A percentile compares a stretch with the other conserved stretches of the same genome.
Conservation (phyloP, 768 basidiomycete genomes). For the Wakefieldia striispora region DNA sequence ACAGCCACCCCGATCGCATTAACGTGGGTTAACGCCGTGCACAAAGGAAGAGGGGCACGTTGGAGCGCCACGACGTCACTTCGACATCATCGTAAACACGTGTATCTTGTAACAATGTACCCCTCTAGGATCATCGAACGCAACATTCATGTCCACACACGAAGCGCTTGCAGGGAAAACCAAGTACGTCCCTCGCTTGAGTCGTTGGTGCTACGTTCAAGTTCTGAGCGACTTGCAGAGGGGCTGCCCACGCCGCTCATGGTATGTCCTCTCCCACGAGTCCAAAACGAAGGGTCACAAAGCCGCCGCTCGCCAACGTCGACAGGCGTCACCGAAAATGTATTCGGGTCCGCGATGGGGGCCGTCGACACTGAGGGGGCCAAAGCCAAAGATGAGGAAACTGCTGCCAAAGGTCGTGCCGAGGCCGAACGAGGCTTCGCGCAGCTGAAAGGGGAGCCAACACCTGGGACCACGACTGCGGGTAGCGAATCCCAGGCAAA, state of each 20-base stretch:
- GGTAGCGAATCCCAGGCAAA: neutral
- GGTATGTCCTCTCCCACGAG: conserved; percentile 21
- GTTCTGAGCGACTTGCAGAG: conserved; percentile 17
- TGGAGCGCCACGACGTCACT: conserved; percentile 24
- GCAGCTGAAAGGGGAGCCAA: conserved; percentile 18
- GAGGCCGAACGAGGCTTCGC: conserved; percentile 42
- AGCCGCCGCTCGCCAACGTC: neutral
- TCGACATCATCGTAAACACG: conserved; percentile 17
- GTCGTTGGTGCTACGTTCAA: neutral
- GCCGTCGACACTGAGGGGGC: conserved; percentile 35
- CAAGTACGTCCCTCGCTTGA: conserved; percentile 1
- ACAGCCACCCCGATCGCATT: conserved; percentile 18
- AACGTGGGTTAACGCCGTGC: conserved; percentile 12
- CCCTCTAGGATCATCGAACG: too few relatives aligned
- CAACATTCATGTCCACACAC: conserved; percentile 3
- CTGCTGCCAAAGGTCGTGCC: conserved; percentile 35
- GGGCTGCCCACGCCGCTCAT: conserved; percentile 37
- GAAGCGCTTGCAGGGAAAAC: conserved; percentile 13
- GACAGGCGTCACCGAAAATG: conserved; percentile 43
- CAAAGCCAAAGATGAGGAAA: conserved; percentile 34
- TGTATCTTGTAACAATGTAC: neutral
- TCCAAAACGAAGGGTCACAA: neutral
- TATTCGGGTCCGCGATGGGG: conserved; percentile 43
- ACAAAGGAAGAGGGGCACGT: conserved; percentile 13
- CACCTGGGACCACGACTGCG: neutral